Conservation (phyloP, 148 eudicot species). For the Hydrangea macrophylla region DNA sequence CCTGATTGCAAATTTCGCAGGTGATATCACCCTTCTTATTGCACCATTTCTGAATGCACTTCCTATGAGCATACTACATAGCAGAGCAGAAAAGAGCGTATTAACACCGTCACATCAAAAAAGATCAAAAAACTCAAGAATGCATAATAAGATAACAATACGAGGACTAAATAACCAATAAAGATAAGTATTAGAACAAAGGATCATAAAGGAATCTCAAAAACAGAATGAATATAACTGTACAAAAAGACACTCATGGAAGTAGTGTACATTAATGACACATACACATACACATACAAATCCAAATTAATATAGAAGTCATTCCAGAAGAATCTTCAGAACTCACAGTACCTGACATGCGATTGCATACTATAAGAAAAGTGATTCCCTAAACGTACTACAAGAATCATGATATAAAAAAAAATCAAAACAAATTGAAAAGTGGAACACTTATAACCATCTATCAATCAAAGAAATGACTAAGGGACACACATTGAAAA, state of each 20-base stretch:
- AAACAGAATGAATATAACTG: neutral
- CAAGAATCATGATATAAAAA: neutral
- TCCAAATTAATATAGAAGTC: neutral
- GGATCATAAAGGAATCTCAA: neutral
- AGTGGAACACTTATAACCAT: neutral
- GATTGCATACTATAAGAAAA: neutral
- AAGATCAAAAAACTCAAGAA: neutral
- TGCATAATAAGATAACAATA: neutral
- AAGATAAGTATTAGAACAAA: neutral
- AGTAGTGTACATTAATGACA: neutral
- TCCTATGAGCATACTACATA: conserved; percentile 80
- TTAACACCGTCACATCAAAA: neutral
- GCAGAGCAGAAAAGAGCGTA: neutral
- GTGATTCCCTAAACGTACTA: neutral
- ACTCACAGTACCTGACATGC: neutral
- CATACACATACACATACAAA: neutral
- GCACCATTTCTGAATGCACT: conserved; percentile 88
- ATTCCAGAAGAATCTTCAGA: neutral
- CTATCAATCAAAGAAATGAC: neutral
- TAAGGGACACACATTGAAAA: neutral
- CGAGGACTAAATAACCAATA: neutral
- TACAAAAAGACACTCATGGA: neutral
- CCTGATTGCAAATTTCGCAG: conserved; percentile 88
- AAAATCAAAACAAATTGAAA: neutral
- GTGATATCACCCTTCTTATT: conserved; percentile 78